A percentile compares a stretch with the other conserved stretches of the same genome.
phyloP scores from a whole-genome alignment of 2,329 filamentous ascomycete species.

The Fusarium compactum region DNA sequence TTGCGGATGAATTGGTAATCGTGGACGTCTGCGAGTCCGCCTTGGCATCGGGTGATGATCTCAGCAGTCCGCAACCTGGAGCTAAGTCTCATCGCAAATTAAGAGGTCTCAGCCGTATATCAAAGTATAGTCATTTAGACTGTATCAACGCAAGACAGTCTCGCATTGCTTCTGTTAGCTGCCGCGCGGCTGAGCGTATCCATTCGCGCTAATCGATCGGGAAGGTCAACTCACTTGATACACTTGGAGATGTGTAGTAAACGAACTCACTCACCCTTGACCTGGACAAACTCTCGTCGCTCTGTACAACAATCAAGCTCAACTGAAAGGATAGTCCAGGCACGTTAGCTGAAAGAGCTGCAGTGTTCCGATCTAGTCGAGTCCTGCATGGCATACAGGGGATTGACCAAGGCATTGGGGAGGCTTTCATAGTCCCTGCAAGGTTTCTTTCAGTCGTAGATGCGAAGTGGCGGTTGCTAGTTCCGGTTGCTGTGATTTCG shows the following conservation, averaged over 20 bases:
- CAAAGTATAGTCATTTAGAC: not conserved
- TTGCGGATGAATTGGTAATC: not conserved
- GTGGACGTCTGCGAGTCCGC: not conserved
- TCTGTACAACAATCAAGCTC: slow-evolving; percentile 38
- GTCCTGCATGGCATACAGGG: slow-evolving; percentile 28
- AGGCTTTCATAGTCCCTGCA: slow-evolving; percentile 18
- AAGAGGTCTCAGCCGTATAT: no score
- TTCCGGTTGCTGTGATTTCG: slow-evolving; percentile 16
- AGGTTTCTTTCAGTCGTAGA: slow-evolving; percentile 15
- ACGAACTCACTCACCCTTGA: not conserved
- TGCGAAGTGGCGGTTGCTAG: slow-evolving; percentile 44
- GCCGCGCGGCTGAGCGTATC: not conserved
- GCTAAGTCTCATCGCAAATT: not conserved
- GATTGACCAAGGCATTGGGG: slow-evolving; percentile 23
- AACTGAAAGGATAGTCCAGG: slow-evolving; percentile 31
- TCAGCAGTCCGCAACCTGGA: slow-evolving; percentile 1
- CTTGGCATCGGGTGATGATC: not conserved
- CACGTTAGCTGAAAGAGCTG: slow-evolving; percentile 32
- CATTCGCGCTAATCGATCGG: not conserved
- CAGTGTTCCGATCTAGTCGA: slow-evolving; percentile 35
- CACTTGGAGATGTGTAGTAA: not conserved
- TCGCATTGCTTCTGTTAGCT: not conserved
- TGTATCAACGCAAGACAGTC: not conserved
- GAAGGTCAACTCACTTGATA: not conserved
- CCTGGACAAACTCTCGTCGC: slow-evolving; percentile 18